Percentiles rank a stretch among this genome's conserved stretches.
Evolutionary conservation across 2,329 filamentous ascomycete species (phyloP).

Genomic region (Pestalotiopsis sp.): DNA sequence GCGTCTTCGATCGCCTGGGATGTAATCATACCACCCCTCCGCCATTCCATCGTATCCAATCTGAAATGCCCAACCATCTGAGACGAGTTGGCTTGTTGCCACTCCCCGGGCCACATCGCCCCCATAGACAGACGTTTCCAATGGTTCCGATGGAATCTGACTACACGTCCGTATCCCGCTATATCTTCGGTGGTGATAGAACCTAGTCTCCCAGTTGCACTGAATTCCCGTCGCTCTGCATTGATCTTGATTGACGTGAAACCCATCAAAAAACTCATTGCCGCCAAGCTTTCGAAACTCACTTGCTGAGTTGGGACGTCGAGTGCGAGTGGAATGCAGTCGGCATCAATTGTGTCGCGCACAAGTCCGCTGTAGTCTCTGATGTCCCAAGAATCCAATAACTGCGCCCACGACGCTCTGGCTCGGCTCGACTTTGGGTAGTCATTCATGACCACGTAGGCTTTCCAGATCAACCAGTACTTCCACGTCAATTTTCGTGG

Average conservation of each 20-base stretch:
- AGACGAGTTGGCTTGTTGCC: not conserved
- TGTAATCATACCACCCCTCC: no score
- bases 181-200: not conserved
- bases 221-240: not conserved
- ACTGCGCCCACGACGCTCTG: not conserved
- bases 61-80: not conserved
- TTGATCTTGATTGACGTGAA: not conserved
- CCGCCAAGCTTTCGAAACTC: not conserved
- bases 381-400: not conserved
- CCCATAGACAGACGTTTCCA: not conserved
- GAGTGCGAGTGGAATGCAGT: not conserved
- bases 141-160: not conserved
- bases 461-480: not conserved
- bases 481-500: not conserved
- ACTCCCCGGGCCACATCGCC: not conserved
- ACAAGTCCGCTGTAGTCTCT: not conserved
- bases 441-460: not conserved
- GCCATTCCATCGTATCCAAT: not conserved
- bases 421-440: not conserved
- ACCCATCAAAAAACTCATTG: not conserved
- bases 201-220: not conserved
- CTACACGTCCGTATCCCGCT: not conserved
- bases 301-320: not conserved
- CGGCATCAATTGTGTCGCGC: not conserved
- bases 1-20: no score